Base-by-base conservation (phyloP, 331 rosid genomes). In the Erythrophleum ivorense region DNA sequence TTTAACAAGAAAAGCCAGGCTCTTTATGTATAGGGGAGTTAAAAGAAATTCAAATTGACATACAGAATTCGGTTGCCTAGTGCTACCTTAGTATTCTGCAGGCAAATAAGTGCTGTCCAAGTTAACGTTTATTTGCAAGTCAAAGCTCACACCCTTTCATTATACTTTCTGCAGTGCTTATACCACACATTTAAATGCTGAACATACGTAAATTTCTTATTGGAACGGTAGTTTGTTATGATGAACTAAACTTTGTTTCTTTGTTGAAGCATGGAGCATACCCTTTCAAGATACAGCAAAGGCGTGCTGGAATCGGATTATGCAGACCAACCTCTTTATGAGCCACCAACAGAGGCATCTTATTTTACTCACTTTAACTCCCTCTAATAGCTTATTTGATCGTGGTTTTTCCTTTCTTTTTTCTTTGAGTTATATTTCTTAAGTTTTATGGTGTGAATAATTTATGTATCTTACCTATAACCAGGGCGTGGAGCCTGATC, bases 241-340 rank as follows among this genome's bases (percentile, higher is more conserved):
- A 54, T 43, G 46, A 65, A 46, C 16, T 59, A 65, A 60, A 14
- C 19, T 29, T 52, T 50, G 5, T 46, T 87, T 77, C 59, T 71
- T 84, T 50, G 19, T 74, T 84, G 83, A 71, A 91, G 93, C 89
- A 86, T 90, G 97, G 87, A 88, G 43, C 91, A 86, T 3, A 89
- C 81, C 24, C 82, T 92, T 65, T 69, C 87, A 58, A 87, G 91
- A 72, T 90, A 90, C 82, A 75, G 76, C 67, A 82, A 58, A 48
- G 86, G 86, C 38, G 1, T 73, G 50, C 2, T 73, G 50, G 64
- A 76, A 18, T 73, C 43, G 18, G 83, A 88, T 67, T 24, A 7
- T 60, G 71, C 77, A 75, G 88, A 84, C 34, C 60, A 71, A 52
- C 81, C 84, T 80, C 33, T 57, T 57, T 52, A 72, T 73, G 73